A percentile compares a stretch with the other conserved stretches of the same genome.
Evolutionary conservation across 1,284 basidiomycete species (phyloP).

Genomic region (Papiliotrema fonsecae): DNA sequence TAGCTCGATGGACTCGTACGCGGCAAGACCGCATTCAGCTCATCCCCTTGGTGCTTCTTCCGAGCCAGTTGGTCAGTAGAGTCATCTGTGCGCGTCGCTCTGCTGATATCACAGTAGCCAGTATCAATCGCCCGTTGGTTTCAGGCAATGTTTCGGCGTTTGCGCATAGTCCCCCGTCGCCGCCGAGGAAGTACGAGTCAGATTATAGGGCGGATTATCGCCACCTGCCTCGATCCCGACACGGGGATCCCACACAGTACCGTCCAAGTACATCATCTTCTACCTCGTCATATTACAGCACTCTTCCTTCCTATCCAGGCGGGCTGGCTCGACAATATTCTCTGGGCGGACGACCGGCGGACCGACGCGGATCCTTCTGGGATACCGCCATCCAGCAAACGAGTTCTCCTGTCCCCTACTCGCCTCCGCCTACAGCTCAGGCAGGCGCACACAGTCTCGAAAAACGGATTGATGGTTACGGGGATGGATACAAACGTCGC

Average conservation of each 20-base stretch:
- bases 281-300: background rate
- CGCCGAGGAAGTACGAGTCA: too few species aligned
- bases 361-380: background rate
- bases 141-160: background rate
- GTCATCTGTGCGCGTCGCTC: too few species aligned
- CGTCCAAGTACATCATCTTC: constrained; percentile 1
- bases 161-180: background rate
- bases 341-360: background rate
- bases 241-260: background rate
- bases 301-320: background rate
- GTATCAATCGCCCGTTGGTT: too few species aligned
- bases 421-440: constrained; percentile 9
- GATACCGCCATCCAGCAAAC: background rate
- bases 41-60: background rate
- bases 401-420: constrained; percentile 4
- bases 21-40: background rate
- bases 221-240: background rate
- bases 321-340: background rate
- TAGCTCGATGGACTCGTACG: background rate
- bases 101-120: too few species aligned
- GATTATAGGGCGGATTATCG: too few species aligned
- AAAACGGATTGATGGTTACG: background rate
- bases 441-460: background rate
- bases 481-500: background rate
- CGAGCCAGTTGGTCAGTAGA: too few species aligned